These are phyloP conservation scores for Penicillium bialowiezense DNA, from an alignment of 495 filamentous ascomycete genomes.

Conservation along the genomic window DNA sequence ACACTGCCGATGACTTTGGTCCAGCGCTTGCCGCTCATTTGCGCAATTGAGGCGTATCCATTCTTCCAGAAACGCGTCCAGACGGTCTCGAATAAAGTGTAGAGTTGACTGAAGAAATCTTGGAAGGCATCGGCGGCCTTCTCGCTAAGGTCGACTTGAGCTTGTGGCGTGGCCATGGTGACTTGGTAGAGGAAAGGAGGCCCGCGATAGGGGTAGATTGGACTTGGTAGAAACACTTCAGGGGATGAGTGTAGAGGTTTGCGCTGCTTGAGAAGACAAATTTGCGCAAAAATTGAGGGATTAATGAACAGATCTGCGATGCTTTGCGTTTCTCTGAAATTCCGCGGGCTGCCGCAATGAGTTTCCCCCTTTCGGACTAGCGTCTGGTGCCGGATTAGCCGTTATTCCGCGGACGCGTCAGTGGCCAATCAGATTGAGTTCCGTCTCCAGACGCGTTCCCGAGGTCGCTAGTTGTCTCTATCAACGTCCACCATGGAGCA, in stretches of 20 bases:
- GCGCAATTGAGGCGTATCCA: slow-evolving; percentile 49
- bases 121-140: slow-evolving; percentile 27
- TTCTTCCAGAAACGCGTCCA: slow-evolving; percentile 50
- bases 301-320: slow-evolving; percentile 5
- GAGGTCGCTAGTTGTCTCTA: slow-evolving; percentile 7
- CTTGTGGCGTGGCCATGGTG: slow-evolving; percentile 22
- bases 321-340: slow-evolving; percentile 10
- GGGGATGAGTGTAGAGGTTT: background rate
- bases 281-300: slow-evolving; percentile 5
- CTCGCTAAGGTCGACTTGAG: slow-evolving; percentile 20
- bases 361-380: background rate
- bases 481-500: slow-evolving; percentile 29
- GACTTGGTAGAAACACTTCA: background rate
- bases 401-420: slow-evolving; percentile 19
- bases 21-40: slow-evolving; percentile 54
- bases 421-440: slow-evolving; percentile 21
- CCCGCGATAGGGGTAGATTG: background rate
- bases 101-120: slow-evolving; percentile 38
- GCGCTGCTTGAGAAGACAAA: background rate
- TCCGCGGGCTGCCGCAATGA: slow-evolving; percentile 9
- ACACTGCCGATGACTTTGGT: slow-evolving; percentile 61
- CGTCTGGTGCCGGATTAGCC: slow-evolving; percentile 7
- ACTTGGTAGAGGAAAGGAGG: background rate
- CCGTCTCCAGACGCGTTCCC: slow-evolving; percentile 12
- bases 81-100: slow-evolving; percentile 22